phyloP scores from a whole-genome alignment of 2,329 filamentous ascomycete species.

The Colletotrichum echinochloae region DNA sequence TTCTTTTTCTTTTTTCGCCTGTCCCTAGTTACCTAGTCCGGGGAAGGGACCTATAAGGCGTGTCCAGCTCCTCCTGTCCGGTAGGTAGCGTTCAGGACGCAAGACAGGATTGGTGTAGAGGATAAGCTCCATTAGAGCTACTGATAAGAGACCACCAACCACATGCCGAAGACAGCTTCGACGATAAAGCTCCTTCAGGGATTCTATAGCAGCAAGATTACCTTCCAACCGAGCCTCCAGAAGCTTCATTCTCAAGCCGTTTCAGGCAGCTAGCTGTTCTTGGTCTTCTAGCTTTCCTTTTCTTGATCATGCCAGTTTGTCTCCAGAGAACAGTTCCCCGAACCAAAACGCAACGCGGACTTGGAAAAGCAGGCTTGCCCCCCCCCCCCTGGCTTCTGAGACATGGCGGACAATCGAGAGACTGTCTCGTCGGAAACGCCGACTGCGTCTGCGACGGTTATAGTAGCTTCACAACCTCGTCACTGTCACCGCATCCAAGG shows the following conservation, averaged over 20 bases:
- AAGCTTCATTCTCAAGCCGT: background rate
- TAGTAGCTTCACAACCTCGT: background rate
- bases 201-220: slow-evolving; percentile 22
- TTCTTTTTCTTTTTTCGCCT: too few relatives aligned
- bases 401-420: slow-evolving; percentile 34
- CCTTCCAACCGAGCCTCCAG: background rate
- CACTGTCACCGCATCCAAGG: slow-evolving; percentile 10
- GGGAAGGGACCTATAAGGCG: background rate
- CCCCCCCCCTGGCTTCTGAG: slow-evolving; percentile 33
- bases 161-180: slow-evolving; percentile 18
- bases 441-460: slow-evolving; percentile 20
- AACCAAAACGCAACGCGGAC: background rate
- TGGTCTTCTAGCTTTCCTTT: background rate
- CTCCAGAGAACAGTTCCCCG: background rate
- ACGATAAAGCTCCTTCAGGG: slow-evolving; percentile 37
- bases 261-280: background rate
- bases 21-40: too few relatives aligned
- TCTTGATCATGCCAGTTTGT: background rate
- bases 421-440: slow-evolving; percentile 25
- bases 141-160: slow-evolving; percentile 34
- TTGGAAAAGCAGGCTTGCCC: background rate
- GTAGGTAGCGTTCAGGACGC: background rate
- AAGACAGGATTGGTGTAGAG: slow-evolving; percentile 22
- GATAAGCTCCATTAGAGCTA: slow-evolving; percentile 38
- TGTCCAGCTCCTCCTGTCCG: slow-evolving; percentile 7